A percentile compares a stretch with the other conserved stretches of the same genome.
Conservation (phyloP, 2,329 filamentous ascomycete genomes). For the Trichoderma sp. region DNA sequence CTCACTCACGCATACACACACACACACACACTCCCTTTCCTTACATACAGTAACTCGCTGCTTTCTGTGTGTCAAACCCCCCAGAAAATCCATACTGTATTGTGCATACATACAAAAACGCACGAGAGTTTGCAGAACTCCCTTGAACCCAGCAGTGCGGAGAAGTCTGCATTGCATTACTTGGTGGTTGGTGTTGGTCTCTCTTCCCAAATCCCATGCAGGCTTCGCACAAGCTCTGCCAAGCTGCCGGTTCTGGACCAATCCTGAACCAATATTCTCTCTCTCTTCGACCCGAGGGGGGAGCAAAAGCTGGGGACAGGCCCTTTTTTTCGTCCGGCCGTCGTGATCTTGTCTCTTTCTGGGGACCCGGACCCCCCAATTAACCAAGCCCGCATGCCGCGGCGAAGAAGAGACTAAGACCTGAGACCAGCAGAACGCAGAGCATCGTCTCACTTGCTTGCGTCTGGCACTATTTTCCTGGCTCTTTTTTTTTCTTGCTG, state of each 20-base stretch:
- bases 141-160: background rate
- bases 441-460: background rate
- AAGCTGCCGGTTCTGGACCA: conserved; percentile 7
- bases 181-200: background rate
- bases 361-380: background rate
- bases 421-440: background rate
- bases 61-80: background rate
- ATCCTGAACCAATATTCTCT: background rate
- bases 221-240: background rate
- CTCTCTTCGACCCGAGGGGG: background rate
- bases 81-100: no score
- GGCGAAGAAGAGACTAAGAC: background rate
- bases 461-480: background rate
- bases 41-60: background rate
- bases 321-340: background rate
- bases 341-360: background rate
- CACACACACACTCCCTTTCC: background rate
- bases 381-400: conserved; percentile 3
- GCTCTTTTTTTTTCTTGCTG: background rate
- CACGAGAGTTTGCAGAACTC: background rate
- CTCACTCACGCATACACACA: background rate
- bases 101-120: background rate
- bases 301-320: background rate
- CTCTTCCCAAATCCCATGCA: background rate
- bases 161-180: background rate